phyloP scores from a whole-genome alignment of 2,329 filamentous ascomycete species.

The Fusarium zealandicum region DNA sequence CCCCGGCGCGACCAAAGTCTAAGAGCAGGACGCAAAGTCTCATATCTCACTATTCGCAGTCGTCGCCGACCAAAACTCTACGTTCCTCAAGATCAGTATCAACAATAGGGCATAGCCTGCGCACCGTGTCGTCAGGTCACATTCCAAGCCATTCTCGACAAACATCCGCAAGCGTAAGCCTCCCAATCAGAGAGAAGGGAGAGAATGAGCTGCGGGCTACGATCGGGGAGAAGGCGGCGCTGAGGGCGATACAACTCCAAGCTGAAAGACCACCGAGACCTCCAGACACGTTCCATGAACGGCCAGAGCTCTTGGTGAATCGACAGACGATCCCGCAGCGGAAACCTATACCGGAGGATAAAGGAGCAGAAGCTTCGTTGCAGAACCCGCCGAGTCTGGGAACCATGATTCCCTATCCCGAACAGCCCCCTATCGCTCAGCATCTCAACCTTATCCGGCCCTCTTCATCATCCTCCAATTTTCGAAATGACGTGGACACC shows the following conservation, averaged over 20 bases:
- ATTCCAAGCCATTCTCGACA: conserved; percentile 3
- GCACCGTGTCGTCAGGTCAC: conserved; percentile 15
- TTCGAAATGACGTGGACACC: conserved; percentile 1
- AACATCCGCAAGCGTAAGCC: neutral
- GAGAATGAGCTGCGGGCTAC: conserved; percentile 16
- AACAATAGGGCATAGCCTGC: conserved; percentile 4
- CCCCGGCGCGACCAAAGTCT: conserved; percentile 2
- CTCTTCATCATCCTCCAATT: conserved; percentile 41
- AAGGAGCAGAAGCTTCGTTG: conserved; percentile 5
- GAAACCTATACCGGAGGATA: conserved; percentile 14
- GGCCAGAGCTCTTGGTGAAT: conserved; percentile 1
- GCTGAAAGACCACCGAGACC: neutral
- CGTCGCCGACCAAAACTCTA: conserved; percentile 10
- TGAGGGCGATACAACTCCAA: conserved; percentile 22
- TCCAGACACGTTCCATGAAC: neutral
- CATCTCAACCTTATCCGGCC: conserved; percentile 48
- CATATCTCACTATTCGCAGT: conserved; percentile 32
- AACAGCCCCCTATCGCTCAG: conserved; percentile 50
- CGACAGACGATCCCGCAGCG: conserved; percentile 9
- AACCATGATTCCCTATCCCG: conserved; percentile 48
- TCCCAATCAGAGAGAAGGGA: neutral
- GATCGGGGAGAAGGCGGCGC: conserved; percentile 29
- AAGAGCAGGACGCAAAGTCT: conserved; percentile 32
- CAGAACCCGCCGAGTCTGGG: conserved; percentile 45
- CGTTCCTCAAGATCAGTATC: conserved; percentile 21